Conservation (phyloP, 148 eudicot genomes). For the Agrostemma githago region DNA sequence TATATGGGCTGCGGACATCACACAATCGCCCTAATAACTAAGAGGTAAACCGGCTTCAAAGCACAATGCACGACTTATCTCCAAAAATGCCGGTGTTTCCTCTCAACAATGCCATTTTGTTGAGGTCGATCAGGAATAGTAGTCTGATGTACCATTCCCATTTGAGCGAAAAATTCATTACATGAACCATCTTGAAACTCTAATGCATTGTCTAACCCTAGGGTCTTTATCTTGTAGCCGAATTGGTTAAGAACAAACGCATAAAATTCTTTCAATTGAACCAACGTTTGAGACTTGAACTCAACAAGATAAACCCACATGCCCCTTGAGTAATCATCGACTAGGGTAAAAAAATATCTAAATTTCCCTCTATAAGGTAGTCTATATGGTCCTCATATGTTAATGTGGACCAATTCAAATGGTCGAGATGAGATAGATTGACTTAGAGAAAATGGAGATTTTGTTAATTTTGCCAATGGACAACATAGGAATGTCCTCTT, state of each 20-base stretch:
- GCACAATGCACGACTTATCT: no score
- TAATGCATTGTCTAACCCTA: no score
- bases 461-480: no score
- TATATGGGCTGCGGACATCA: background rate
- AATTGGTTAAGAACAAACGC: background rate
- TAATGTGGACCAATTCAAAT: no score
- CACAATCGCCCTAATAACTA: background rate
- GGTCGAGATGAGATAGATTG: no score
- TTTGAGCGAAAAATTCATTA: background rate
- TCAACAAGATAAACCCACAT: background rate
- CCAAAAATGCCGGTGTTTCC: no score
- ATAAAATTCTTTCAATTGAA: background rate
- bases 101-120: background rate
- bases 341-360: no score
- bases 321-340: background rate
- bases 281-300: background rate
- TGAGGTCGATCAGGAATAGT: no score
- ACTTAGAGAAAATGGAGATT: no score
- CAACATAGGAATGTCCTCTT: background rate
- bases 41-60: no score
- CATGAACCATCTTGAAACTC: background rate
- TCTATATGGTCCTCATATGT: no score
- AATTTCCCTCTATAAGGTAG: no score
- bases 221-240: background rate
- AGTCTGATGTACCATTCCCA: background rate